Base-by-base conservation (phyloP, 1,284 basidiomycete species). In the Irpex sp. region DNA sequence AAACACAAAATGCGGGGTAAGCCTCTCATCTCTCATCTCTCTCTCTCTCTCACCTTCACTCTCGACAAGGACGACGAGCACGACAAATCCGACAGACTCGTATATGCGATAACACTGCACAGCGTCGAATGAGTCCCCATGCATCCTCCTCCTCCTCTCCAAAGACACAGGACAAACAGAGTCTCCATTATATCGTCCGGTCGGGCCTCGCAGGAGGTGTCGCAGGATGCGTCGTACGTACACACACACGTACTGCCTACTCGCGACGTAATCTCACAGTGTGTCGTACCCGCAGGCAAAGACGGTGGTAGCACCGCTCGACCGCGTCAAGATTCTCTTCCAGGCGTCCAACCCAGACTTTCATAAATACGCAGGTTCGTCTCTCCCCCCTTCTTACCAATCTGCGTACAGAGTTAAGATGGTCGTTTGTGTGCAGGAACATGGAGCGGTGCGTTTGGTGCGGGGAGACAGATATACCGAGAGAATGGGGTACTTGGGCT, bases 241-340 rank as follows among this genome's bases (percentile, higher is more conserved):
- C 21, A 28, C 28, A 28, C 28, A n/a, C n/a, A n/a, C n/a, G n/a
- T n/a, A 5, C 28, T 33, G 28, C 28, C 28, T 33, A 33, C 28
- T 33, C 28, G 28, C 28, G 28, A 7, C 28, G 28, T 33, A 7
- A 33, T 45, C 18, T 58, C 61, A 65, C 39, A 18, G 37, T 5
- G 18, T 47, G 56, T 45, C 39, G 39, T 16, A 18, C 58, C 60
- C 57, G 23, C 61, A 96, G 93, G 96, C 96, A 56, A 99, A 99
- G 77, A 96, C 97, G 7, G 90, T 91, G 19, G 95, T 99, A 60
- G 97, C 97, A 21, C 97, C 97, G 1, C 83, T 99, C 33, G 97
- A 99, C 74, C 83, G 97, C 68, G 96, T 99, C 70, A 99, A 99
- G 80, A 99, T 99, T 68, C 85, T 99, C 58, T 98, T 99, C 73